phyloP scores from a whole-genome alignment of 306 rosid species.

The Medicago truncatula region DNA sequence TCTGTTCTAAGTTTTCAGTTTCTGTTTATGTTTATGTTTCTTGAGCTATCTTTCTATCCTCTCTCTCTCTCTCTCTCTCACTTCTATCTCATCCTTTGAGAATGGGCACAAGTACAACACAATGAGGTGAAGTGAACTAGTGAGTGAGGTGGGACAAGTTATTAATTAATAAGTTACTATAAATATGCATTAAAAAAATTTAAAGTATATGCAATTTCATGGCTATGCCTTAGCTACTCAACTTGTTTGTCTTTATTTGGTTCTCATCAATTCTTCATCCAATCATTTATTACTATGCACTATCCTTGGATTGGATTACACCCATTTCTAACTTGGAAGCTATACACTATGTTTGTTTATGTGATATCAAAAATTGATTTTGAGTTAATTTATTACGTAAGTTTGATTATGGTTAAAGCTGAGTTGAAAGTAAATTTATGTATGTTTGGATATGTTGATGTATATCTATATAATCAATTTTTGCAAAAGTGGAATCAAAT shows the following conservation, averaged over 20 bases:
- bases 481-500: too few species aligned
- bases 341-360: too few species aligned
- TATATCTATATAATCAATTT: too few species aligned
- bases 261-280: constrained; percentile 24
- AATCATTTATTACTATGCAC: constrained; percentile 25
- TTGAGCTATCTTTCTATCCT: constrained; percentile 38
- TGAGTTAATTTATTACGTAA: too few species aligned
- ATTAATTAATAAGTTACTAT: background rate
- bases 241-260: constrained; percentile 42
- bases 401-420: too few species aligned
- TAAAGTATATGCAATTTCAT: background rate
- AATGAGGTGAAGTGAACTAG: background rate
- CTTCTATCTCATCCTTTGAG: constrained; percentile 35
- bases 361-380: too few species aligned
- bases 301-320: constrained; percentile 21
- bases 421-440: too few species aligned
- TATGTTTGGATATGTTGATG: too few species aligned
- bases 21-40: constrained; percentile 8
- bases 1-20: background rate
- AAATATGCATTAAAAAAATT: background rate
- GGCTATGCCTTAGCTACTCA: background rate
- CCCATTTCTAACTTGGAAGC: background rate
- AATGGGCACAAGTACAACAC: constrained; percentile 39
- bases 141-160: background rate
- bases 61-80: constrained; percentile 9